phyloP scores from a whole-genome alignment of 768 basidiomycete species.

The Agaricus bisporus region DNA sequence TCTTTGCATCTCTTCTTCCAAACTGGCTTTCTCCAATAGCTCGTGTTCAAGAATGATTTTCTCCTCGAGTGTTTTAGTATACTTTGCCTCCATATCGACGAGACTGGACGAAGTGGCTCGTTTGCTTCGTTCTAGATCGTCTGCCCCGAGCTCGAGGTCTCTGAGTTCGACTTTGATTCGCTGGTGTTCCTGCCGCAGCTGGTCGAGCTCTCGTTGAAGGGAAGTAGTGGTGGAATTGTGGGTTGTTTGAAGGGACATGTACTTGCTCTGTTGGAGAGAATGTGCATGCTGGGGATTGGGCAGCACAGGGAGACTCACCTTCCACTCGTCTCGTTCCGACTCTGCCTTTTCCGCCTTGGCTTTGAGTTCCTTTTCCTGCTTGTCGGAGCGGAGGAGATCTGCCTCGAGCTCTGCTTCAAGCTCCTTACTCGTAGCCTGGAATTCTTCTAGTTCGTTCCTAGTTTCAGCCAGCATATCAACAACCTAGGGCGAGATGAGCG shows the following conservation, averaged over 20 bases:
- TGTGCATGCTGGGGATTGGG: constrained; percentile 5
- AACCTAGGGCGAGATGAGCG: constrained; percentile 32
- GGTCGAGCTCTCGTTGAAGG: constrained; percentile 88
- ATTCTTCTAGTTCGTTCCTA: constrained; percentile 79
- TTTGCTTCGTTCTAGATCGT: constrained; percentile 94
- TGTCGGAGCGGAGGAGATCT: constrained; percentile 85
- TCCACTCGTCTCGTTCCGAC: constrained; percentile 85
- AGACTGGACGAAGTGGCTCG: constrained; percentile 79
- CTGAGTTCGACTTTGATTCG: constrained; percentile 67
- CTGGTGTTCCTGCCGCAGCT: constrained; percentile 69
- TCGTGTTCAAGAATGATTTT: constrained; percentile 97
- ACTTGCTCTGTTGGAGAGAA: constrained; percentile 52
- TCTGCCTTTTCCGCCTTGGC: constrained; percentile 67
- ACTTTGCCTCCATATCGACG: constrained; percentile 81
- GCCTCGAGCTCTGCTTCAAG: constrained; percentile 90
- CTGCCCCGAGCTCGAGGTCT: constrained; percentile 96
- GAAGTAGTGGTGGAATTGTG: constrained; percentile 89
- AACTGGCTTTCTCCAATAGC: constrained; percentile 78
- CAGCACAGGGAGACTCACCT: constrained; percentile 45
- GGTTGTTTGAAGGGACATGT: constrained; percentile 80
- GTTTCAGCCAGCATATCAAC: constrained; percentile 83
- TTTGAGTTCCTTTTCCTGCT: constrained; percentile 73
- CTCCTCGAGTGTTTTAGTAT: constrained; percentile 88
- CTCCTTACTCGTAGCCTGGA: constrained; percentile 82
- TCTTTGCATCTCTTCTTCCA: constrained; percentile 90